phyloP scores from a whole-genome alignment of 805 yeast species.

The Candida peoriensis region DNA sequence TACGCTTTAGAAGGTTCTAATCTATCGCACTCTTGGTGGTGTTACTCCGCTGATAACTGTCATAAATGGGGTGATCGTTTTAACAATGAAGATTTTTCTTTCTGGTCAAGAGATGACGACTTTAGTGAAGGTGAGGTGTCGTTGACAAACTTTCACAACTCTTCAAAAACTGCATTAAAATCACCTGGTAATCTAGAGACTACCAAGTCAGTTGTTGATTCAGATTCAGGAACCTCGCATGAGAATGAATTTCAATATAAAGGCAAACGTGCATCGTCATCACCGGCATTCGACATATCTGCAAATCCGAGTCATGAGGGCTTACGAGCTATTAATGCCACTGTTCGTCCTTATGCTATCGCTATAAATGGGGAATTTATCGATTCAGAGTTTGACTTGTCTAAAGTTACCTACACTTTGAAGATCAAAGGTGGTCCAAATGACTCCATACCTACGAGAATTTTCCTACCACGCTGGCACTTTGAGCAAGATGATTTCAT shows the following conservation, averaged over 20 bases:
- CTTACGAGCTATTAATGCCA: constrained; percentile 67
- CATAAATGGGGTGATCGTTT: constrained; percentile 89
- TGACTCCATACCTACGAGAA: constrained; percentile 42
- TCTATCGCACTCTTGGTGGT: constrained; percentile 80
- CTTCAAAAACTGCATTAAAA: neutral
- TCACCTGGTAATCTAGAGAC: neutral
- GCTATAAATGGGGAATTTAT: constrained; percentile 56
- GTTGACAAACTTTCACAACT: no score
- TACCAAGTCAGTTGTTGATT: constrained; percentile 12
- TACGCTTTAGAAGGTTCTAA: constrained; percentile 72
- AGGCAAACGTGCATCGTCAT: neutral
- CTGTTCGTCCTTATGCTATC: constrained; percentile 71
- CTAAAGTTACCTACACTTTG: constrained; percentile 40
- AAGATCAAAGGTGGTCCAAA: constrained; percentile 33
- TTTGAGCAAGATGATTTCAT: constrained; percentile 46
- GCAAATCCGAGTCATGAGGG: constrained; percentile 40
- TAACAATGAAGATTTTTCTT: constrained; percentile 91
- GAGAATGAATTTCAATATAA: neutral
- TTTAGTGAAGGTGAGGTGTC: constrained; percentile 9
- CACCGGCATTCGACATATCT: neutral
- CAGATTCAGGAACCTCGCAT: constrained; percentile 22
- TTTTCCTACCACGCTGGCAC: constrained; percentile 72
- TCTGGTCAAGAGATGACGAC: constrained; percentile 68
- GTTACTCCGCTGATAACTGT: constrained; percentile 65
- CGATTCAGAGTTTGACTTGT: constrained; percentile 55